Evolutionary conservation across 2,329 filamentous ascomycete species (phyloP).

Genomic region (Neophaeococcomyces mojaviensis): DNA sequence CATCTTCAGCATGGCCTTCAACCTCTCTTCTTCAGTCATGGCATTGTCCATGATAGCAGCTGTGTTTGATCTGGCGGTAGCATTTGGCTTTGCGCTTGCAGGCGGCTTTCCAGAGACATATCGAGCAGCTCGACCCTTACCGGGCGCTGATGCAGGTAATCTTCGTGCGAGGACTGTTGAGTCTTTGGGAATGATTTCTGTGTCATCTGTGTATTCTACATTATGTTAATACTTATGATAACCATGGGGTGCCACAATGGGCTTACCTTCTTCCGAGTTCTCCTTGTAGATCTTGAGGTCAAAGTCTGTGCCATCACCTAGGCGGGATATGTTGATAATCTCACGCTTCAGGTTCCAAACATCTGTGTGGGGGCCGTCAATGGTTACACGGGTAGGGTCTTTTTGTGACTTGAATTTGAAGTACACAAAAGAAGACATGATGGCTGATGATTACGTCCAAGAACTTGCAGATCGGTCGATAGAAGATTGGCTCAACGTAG

Average conservation of each 20-base stretch:
- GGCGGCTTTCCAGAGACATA: conserved; percentile 98
- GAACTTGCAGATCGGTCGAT: neutral
- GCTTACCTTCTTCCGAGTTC: conserved; percentile 74
- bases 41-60: conserved; percentile 61
- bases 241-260: neutral
- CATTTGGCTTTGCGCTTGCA: conserved; percentile 62
- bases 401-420: conserved; percentile 99
- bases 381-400: conserved; percentile 87
- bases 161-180: conserved; percentile 87
- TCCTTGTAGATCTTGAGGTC: conserved; percentile 91
- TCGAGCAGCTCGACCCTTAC: conserved; percentile 81
- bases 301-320: conserved; percentile 94
- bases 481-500: no score
- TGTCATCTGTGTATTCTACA: conserved; percentile 93
- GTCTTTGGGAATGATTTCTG: conserved; percentile 89
- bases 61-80: conserved; percentile 30
- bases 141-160: conserved; percentile 73
- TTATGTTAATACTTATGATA: conserved; percentile 24
- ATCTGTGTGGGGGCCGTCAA: conserved; percentile 94
- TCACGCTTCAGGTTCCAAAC: conserved; percentile 98
- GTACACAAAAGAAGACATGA: conserved; percentile 94
- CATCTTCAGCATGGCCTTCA: conserved; percentile 83
- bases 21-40: conserved; percentile 88
- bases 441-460: conserved; percentile 22
- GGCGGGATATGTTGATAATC: conserved; percentile 87